phyloP scores from a whole-genome alignment of 73 alveolate species.

The Tetrahymena malaccensis region DNA sequence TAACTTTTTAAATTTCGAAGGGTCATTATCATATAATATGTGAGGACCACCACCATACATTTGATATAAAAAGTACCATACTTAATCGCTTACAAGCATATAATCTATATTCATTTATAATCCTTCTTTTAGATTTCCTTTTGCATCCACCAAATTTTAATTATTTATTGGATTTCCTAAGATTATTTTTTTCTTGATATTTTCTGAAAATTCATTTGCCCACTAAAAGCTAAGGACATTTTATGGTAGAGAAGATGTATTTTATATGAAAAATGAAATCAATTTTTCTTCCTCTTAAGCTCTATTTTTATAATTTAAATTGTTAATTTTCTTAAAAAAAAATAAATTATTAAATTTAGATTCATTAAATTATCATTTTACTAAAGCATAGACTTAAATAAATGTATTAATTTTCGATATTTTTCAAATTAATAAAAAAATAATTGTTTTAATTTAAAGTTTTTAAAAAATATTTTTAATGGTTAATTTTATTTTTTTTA shows the following conservation, averaged over 20 bases:
- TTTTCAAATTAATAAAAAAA: too few species aligned
- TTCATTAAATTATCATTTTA: too few species aligned
- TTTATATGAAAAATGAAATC: neutral
- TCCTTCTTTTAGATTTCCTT: neutral
- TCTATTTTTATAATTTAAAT: neutral
- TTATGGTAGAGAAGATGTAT: neutral
- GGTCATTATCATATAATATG: constrained; percentile 3
- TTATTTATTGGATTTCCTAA: neutral
- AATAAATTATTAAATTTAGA: too few species aligned
- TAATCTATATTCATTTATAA: constrained; percentile 1
- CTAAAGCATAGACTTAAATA: too few species aligned
- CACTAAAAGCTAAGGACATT: neutral
- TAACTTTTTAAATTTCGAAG: constrained; percentile 8
- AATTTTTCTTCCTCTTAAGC: neutral
- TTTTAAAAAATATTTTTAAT: too few species aligned
- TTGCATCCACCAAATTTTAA: neutral
- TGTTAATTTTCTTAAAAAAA: too few species aligned
- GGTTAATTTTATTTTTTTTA: too few species aligned
- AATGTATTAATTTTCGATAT: too few species aligned
- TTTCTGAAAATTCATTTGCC: neutral
- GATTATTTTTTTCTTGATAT: neutral
- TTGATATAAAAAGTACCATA: neutral
- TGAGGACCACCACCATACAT: constrained; percentile 11
- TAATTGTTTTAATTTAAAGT: too few species aligned
- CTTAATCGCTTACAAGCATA: neutral